Evolutionary conservation across 306 rosid genomes (phyloP), one percentile per base, ranked within the genome.

Genomic region (Quercus variabilis): DNA sequence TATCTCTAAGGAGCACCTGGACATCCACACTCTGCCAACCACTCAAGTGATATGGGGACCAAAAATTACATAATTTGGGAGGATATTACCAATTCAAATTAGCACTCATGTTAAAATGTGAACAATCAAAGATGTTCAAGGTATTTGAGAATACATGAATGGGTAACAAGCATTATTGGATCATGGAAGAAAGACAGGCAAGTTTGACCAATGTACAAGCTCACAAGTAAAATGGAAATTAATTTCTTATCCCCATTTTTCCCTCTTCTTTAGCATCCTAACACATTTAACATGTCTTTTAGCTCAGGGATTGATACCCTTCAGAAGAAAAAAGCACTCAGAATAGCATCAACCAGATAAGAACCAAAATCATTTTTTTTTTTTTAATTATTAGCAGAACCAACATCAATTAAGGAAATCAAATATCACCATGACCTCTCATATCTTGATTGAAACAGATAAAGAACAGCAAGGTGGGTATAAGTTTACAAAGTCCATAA

Each of bases 181-280:
- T 23, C 62, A 56, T 56, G 62, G 21, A 21, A 1, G 3, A 56
- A 6, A 5, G 25, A 56, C 2, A 15, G 62, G 8, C 9, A 56
- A 9, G n/a, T 56, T 56, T 21, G 8, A 1, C 25, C n/a, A 4
- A 56, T 7, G 11, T 56, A 56, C 62, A 56, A 21, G 62, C 23
- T n/a, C 12, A 2, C n/a, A 18, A 7, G 60, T 55, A 8, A 55
- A 57, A 57, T 57, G 21, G 20, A 57, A 20, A 46, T 74, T 43
- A 76, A 83, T 57, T 65, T 74, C 65, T 70, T 67, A 78, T 71
- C 72, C 58, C 76, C 71, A 77, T 75, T 73, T 71, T 58, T 49
- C 20, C 31, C 79, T 21, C 65, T 72, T 41, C 54, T 26, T 13
- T 63, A 71, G 49, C 49, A 41, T 41, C 2, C 49, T 41, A 41